Conservation (phyloP, 345 rosid genomes). For the Pistacia integerrima region DNA sequence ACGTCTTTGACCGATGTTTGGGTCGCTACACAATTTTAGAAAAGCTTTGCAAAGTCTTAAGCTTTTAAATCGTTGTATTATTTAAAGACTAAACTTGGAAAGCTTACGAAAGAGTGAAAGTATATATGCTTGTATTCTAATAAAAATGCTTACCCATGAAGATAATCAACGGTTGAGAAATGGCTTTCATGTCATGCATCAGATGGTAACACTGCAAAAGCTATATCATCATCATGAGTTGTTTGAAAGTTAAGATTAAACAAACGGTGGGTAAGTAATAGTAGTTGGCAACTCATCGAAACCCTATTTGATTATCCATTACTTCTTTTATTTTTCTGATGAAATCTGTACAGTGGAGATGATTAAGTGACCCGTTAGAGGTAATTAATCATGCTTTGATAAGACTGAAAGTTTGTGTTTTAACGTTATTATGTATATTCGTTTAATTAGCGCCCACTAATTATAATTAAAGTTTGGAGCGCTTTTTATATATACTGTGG, state of each 20-base stretch:
- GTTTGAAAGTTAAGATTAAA: slow-evolving; percentile 46
- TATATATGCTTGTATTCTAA: neutral
- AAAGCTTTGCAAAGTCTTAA: neutral
- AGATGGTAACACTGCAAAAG: slow-evolving; percentile 21
- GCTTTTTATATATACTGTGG: too few species aligned
- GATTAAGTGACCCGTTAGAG: too few species aligned
- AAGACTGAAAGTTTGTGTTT: too few species aligned
- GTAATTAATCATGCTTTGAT: too few species aligned
- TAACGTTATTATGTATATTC: too few species aligned
- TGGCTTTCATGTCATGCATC: slow-evolving; percentile 41
- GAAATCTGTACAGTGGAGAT: too few species aligned
- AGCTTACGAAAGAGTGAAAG: neutral
- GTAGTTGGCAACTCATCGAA: too few species aligned
- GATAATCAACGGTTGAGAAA: slow-evolving; percentile 44
- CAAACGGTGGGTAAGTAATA: slow-evolving; percentile 26
- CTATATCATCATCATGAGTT: slow-evolving; percentile 7
- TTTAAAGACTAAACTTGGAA: too few species aligned
- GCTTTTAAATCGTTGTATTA: too few species aligned
- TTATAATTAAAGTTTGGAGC: too few species aligned
- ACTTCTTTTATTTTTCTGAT: neutral
- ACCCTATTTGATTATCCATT: neutral
- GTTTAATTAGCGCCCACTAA: too few species aligned
- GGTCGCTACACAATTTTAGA: neutral
- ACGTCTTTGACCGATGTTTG: neutral
- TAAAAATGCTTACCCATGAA: slow-evolving; percentile 32